phyloP scores from a whole-genome alignment of 371 early-diverging fungal species.

The Parasitella parasitica region DNA sequence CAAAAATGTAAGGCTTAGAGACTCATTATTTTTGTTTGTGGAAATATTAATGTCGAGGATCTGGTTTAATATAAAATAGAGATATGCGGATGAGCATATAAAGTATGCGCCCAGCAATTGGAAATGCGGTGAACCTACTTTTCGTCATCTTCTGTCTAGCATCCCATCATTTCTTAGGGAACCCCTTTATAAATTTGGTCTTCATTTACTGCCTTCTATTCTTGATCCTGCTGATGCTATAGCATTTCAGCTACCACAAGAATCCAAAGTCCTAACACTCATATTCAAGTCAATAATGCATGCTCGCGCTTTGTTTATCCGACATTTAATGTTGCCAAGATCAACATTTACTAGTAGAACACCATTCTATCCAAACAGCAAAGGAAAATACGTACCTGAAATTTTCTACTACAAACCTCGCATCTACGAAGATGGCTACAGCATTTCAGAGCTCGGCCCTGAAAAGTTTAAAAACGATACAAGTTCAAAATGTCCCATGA shows the following conservation, averaged over 20 bases:
- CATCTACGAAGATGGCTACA: conserved; percentile 19
- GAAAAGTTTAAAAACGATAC: not conserved
- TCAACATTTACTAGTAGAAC: conserved; percentile 7
- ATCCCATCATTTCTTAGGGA: conserved; percentile 2
- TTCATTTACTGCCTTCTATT: not conserved
- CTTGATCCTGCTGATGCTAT: not conserved
- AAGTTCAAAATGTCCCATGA: not conserved
- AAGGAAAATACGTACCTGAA: conserved; percentile 15
- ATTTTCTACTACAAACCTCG: conserved; percentile 7
- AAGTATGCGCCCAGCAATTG: conserved; percentile 9
- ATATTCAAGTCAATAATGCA: not conserved
- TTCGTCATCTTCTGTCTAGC: not conserved
- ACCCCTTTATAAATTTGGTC: not conserved
- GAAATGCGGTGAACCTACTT: conserved; percentile 12
- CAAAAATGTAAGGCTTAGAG: conserved; percentile 15
- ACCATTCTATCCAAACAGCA: conserved; percentile 7
- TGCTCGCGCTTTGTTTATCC: conserved; percentile 6
- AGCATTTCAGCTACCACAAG: conserved; percentile 31
- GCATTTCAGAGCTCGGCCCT: conserved; percentile 17
- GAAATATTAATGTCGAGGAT: not conserved
- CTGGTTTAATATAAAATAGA: not conserved
- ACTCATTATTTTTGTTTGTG: not conserved
- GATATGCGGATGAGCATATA: conserved; percentile 3
- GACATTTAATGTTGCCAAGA: conserved; percentile 15
- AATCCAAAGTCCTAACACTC: conserved; percentile 12